Evolutionary conservation across 371 early-diverging fungal species (phyloP).

Genomic region (Batrachochytrium dendrobatidis): DNA sequence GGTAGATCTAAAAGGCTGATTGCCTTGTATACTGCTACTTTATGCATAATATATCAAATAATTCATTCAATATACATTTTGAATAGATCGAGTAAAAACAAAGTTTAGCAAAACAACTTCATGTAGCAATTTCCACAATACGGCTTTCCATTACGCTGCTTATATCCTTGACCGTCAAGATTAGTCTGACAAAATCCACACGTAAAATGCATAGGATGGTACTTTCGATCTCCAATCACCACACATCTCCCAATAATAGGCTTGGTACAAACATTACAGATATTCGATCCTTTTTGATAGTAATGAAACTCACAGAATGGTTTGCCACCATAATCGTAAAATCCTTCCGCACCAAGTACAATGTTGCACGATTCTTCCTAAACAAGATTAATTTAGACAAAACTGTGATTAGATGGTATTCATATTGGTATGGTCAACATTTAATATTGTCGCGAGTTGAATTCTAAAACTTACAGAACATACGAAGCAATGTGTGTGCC

Average conservation of each 20-base stretch:
- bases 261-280: slow-evolving; percentile 32
- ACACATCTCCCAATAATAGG: slow-evolving; percentile 44
- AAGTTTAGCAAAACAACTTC: slow-evolving; percentile 18
- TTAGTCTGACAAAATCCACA: slow-evolving; percentile 43
- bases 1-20: too few species aligned
- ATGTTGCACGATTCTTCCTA: slow-evolving; percentile 3
- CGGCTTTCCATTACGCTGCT: slow-evolving; percentile 16
- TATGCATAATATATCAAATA: too few species aligned
- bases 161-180: slow-evolving; percentile 20
- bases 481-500: slow-evolving; percentile 67
- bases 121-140: slow-evolving; percentile 18
- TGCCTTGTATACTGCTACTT: too few species aligned
- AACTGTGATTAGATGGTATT: neutral
- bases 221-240: slow-evolving; percentile 42
- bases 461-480: slow-evolving; percentile 55
- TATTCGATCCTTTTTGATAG: slow-evolving; percentile 21
- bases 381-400: neutral
- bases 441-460: too few species aligned
- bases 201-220: slow-evolving; percentile 48
- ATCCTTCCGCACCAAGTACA: slow-evolving; percentile 37
- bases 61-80: too few species aligned
- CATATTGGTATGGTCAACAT: neutral
- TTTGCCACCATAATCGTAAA: slow-evolving; percentile 40
- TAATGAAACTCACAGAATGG: slow-evolving; percentile 60
- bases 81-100: too few species aligned